Evolutionary conservation across 1,284 basidiomycete species (phyloP).

Genomic region (Cutaneotrichosporon mucoides): DNA sequence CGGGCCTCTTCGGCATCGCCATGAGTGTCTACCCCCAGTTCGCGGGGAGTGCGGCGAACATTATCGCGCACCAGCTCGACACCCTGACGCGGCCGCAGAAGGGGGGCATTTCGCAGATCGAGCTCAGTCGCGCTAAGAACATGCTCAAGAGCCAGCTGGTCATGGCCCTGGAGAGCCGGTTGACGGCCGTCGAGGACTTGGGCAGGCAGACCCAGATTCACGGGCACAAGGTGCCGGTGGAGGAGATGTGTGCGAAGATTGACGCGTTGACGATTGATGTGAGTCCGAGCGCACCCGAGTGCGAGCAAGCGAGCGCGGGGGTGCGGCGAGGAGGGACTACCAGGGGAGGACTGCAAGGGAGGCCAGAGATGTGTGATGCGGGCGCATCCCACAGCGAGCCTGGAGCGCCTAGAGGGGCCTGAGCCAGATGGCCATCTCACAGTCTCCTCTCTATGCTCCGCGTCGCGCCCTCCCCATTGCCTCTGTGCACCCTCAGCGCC

Average conservation of each 20-base stretch:
- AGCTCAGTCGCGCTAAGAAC: constrained; percentile 86
- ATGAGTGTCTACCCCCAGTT: constrained; percentile 75
- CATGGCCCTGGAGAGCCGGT: constrained; percentile 90
- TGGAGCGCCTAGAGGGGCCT: too few species aligned
- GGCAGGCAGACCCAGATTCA: constrained; percentile 82
- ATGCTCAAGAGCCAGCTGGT: constrained; percentile 90
- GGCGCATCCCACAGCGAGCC: too few species aligned
- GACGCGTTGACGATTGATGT: constrained; percentile 70
- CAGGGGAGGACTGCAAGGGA: neutral
- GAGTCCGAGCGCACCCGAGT: constrained; percentile 54
- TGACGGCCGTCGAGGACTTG: constrained; percentile 76
- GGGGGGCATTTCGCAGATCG: constrained; percentile 50
- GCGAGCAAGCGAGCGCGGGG: neutral
- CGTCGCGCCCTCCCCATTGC: too few species aligned
- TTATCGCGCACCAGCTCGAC: constrained; percentile 74
- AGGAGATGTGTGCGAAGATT: constrained; percentile 89
- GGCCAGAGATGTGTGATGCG: too few species aligned
- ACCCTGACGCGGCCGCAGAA: constrained; percentile 49
- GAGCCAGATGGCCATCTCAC: too few species aligned
- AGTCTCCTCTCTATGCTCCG: too few species aligned
- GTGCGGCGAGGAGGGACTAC: neutral
- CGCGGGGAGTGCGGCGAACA: constrained; percentile 67
- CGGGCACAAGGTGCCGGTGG: constrained; percentile 75
- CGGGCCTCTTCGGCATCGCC: constrained; percentile 88
- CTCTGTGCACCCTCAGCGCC: too few species aligned